A percentile compares a stretch with the other conserved stretches of the same genome.
These are phyloP conservation scores for Cercospora sp. DNA, from an alignment of 2,329 filamentous ascomycete genomes.

Conservation along the genomic window DNA sequence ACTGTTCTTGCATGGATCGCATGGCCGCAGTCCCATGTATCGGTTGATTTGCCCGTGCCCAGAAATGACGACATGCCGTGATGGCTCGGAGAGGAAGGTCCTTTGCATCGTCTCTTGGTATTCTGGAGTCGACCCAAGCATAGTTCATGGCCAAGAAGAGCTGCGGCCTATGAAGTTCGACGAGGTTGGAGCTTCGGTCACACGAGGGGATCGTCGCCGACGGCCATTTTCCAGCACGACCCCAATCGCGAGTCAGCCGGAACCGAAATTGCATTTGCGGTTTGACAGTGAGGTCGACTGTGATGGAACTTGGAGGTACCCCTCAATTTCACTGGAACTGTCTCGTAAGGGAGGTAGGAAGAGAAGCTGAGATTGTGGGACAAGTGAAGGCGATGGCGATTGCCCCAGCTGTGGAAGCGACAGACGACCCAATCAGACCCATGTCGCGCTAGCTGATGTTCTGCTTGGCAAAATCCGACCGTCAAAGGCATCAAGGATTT, in stretches of 20 bases:
- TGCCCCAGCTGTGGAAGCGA: background rate
- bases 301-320: background rate
- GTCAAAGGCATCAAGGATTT: background rate
- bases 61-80: constrained; percentile 2
- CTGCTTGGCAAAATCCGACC: background rate
- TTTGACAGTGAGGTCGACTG: background rate
- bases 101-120: background rate
- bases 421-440: background rate
- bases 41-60: background rate
- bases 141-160: background rate
- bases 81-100: constrained; percentile 4
- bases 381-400: background rate
- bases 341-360: background rate
- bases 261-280: background rate
- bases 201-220: background rate
- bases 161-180: background rate
- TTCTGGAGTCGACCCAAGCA: background rate
- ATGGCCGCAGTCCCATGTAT: background rate
- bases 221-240: background rate
- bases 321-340: background rate
- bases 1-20: background rate
- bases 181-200: background rate
- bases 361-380: background rate
- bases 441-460: background rate
- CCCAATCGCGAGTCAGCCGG: background rate